These are phyloP conservation scores for Agaricales sp. DNA, from an alignment of 1,284 basidiomycete species.

Conservation along the genomic window DNA sequence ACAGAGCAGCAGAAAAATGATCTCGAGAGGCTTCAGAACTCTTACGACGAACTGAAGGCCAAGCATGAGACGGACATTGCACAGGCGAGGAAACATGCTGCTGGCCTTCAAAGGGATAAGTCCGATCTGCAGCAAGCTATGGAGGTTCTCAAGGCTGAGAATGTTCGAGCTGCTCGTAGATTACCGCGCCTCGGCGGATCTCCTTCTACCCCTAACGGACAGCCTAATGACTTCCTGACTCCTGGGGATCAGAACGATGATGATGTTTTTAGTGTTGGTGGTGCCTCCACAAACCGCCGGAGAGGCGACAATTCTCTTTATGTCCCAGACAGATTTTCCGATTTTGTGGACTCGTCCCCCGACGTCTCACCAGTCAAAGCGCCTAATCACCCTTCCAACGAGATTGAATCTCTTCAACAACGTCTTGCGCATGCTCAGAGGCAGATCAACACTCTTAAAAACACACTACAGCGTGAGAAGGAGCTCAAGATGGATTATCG, in stretches of 20 bases:
- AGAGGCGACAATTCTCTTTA: slow-evolving; percentile 48
- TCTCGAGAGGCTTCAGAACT: slow-evolving; percentile 53
- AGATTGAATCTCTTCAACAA: slow-evolving; percentile 71
- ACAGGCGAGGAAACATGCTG: slow-evolving; percentile 78
- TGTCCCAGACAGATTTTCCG: slow-evolving; percentile 16
- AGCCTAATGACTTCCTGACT: slow-evolving; percentile 40
- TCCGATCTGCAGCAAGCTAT: slow-evolving; percentile 80
- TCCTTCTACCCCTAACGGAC: slow-evolving; percentile 54
- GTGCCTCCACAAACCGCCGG: slow-evolving; percentile 57
- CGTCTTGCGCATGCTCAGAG: slow-evolving; percentile 74
- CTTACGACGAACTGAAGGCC: slow-evolving; percentile 62
- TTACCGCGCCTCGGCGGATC: slow-evolving; percentile 52
- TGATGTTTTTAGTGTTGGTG: slow-evolving; percentile 56
- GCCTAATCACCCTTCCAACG: slow-evolving; percentile 65
- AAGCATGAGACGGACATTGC: slow-evolving; percentile 94
- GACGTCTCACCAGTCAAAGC: slow-evolving; percentile 55
- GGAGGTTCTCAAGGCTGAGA: slow-evolving; percentile 64
- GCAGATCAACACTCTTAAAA: slow-evolving; percentile 72
- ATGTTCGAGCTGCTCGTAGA: slow-evolving; percentile 46
- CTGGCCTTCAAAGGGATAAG: slow-evolving; percentile 85
- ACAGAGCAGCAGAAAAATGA: slow-evolving; percentile 85
- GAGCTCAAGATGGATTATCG: slow-evolving; percentile 59
- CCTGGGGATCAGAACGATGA: slow-evolving; percentile 53
- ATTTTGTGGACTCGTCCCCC: slow-evolving; percentile 54
- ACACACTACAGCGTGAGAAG: slow-evolving; percentile 71